Evolutionary conservation across 2,329 filamentous ascomycete species (phyloP).

Genomic region (Stagonosporopsis chrysanthemi): DNA sequence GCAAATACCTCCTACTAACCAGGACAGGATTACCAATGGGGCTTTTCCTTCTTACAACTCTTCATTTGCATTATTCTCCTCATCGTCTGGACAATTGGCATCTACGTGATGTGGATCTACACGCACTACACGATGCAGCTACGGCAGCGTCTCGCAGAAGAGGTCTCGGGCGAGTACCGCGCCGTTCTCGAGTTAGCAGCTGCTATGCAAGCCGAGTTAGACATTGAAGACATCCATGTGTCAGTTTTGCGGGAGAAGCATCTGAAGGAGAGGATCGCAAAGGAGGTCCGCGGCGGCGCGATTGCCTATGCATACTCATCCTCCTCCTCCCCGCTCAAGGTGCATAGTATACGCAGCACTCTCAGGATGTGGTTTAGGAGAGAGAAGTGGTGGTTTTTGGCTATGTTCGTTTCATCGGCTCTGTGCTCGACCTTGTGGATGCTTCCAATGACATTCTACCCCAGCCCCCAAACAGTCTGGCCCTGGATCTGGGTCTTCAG

Average conservation of each 20-base stretch:
- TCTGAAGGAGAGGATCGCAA: neutral
- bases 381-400: neutral
- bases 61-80: constrained; percentile 16
- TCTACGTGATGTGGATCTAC: constrained; percentile 23
- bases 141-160: neutral
- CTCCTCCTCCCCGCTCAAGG: neutral
- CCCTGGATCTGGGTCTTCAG: neutral
- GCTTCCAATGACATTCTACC: neutral
- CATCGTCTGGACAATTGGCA: constrained; percentile 22
- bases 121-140: constrained; percentile 11
- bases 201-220: constrained; percentile 19
- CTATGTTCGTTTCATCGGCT: neutral
- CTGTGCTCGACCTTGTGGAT: neutral
- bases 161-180: constrained; percentile 18
- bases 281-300: neutral
- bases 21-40: constrained; percentile 26
- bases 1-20: neutral
- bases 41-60: constrained; percentile 29
- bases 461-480: neutral
- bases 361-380: neutral
- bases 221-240: neutral
- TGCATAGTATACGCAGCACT: neutral
- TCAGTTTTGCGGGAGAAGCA: neutral
- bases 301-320: neutral
- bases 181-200: constrained; percentile 23